Evolutionary conservation across 495 filamentous ascomycete species (phyloP).

Genomic region (Saxophila tyrrhenica): DNA sequence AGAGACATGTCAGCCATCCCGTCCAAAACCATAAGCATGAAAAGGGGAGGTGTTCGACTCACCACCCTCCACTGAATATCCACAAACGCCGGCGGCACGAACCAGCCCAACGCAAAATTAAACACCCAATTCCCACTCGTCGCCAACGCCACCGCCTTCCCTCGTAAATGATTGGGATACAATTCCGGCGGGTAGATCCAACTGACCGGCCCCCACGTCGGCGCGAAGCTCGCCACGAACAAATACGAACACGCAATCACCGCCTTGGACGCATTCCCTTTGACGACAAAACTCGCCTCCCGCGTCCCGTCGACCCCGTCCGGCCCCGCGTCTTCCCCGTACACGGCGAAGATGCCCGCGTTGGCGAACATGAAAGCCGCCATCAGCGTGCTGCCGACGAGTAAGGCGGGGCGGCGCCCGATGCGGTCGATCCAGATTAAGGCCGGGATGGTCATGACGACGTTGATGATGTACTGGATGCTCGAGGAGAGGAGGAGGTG

Average conservation of each 20-base stretch:
- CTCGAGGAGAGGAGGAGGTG: constrained; percentile 49
- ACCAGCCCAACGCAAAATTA: constrained; percentile 67
- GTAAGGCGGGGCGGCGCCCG: constrained; percentile 51
- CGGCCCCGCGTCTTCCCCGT: constrained; percentile 25
- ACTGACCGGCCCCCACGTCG: constrained; percentile 51
- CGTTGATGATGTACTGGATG: constrained; percentile 67
- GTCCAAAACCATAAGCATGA: too few species aligned
- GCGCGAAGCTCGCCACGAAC: constrained; percentile 39
- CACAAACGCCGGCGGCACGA: constrained; percentile 59
- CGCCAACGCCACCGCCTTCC: constrained; percentile 19
- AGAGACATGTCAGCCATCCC: neutral
- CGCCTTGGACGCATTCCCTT: constrained; percentile 24
- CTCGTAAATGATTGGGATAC: constrained; percentile 17
- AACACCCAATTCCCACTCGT: constrained; percentile 39
- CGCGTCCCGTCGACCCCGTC: constrained; percentile 21
- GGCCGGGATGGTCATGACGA: constrained; percentile 37
- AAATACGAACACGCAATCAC: constrained; percentile 33
- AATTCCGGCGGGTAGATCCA: constrained; percentile 46
- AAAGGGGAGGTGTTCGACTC: neutral
- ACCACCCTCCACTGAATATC: constrained; percentile 60
- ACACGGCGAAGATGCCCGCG: constrained; percentile 50
- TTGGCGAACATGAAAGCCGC: constrained; percentile 57
- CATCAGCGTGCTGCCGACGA: constrained; percentile 59
- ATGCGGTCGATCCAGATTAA: constrained; percentile 45
- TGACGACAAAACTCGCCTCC: constrained; percentile 22